Evolutionary conservation across 371 early-diverging fungal species (phyloP).

Genomic region (Fennellomyces sp.): DNA sequence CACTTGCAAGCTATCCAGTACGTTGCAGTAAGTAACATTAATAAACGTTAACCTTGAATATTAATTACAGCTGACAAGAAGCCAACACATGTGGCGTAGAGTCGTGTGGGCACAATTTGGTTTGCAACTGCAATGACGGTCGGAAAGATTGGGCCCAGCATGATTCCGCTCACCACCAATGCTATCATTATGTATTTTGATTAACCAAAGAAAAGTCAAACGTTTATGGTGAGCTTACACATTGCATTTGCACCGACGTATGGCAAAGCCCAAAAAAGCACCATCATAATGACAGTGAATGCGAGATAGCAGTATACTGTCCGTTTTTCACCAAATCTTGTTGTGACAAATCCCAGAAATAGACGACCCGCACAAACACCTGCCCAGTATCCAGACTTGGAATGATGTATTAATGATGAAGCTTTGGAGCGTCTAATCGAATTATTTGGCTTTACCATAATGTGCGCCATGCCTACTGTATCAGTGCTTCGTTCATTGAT

Average conservation of each 20-base stretch:
- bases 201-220: too few relatives aligned
- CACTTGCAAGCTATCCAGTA: constrained; percentile 22
- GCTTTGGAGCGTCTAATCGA: too few relatives aligned
- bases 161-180: constrained; percentile 20
- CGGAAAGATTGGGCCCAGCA: constrained; percentile 31
- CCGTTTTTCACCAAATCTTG: constrained; percentile 27
- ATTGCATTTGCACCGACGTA: constrained; percentile 20
- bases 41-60: too few relatives aligned
- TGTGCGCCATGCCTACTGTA: constrained; percentile 21
- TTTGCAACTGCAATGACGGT: constrained; percentile 25
- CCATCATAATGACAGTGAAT: constrained; percentile 16
- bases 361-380: constrained; percentile 30
- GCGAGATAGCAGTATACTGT: constrained; percentile 25
- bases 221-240: constrained; percentile 8
- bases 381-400: too few relatives aligned
- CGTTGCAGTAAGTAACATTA: too few relatives aligned
- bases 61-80: constrained; percentile 26
- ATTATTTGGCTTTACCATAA: too few relatives aligned
- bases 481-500: constrained; percentile 21
- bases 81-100: constrained; percentile 25
- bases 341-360: constrained; percentile 22
- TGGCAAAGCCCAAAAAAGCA: constrained; percentile 21
- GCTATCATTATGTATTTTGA: constrained; percentile 2
- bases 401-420: too few relatives aligned
- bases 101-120: constrained; percentile 13